phyloP scores from a whole-genome alignment of 495 filamentous ascomycete genomes.

The Clavariopsis aquatica region DNA sequence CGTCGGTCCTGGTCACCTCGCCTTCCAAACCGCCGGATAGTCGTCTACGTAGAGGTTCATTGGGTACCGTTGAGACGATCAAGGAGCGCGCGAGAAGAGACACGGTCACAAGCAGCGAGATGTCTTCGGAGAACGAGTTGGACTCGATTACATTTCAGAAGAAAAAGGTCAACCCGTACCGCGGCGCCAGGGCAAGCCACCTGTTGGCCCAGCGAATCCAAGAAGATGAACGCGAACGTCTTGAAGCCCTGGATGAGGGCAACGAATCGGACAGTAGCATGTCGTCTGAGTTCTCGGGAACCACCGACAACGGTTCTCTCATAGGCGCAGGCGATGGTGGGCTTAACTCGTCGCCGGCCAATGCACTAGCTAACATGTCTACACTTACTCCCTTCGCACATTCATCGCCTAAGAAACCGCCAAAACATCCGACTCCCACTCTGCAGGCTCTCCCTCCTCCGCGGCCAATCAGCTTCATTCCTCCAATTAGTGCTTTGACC shows the following conservation, averaged over 20 bases:
- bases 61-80: slow-evolving; percentile 71
- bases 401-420: slow-evolving; percentile 58
- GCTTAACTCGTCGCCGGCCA: slow-evolving; percentile 47
- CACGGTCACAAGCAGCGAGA: slow-evolving; percentile 87
- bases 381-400: slow-evolving; percentile 41
- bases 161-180: slow-evolving; percentile 58
- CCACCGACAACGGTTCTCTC: slow-evolving; percentile 62
- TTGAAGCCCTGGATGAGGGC: slow-evolving; percentile 57
- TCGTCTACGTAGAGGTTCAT: slow-evolving; percentile 67
- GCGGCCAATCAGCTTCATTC: slow-evolving; percentile 81
- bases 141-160: slow-evolving; percentile 66
- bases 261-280: slow-evolving; percentile 65
- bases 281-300: slow-evolving; percentile 69
- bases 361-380: slow-evolving; percentile 40
- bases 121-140: slow-evolving; percentile 87
- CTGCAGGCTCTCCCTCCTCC: slow-evolving; percentile 83
- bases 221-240: slow-evolving; percentile 44
- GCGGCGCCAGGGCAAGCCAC: slow-evolving; percentile 52
- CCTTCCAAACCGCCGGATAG: slow-evolving; percentile 53
- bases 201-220: slow-evolving; percentile 50
- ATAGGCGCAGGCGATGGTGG: slow-evolving; percentile 53
- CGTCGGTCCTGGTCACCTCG: slow-evolving; percentile 44
- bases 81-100: slow-evolving; percentile 77
- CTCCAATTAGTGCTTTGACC: slow-evolving; percentile 74
- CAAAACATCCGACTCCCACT: slow-evolving; percentile 58